Base-by-base conservation (phyloP, 2,329 filamentous ascomycete genomes). In the Claviceps monticola region DNA sequence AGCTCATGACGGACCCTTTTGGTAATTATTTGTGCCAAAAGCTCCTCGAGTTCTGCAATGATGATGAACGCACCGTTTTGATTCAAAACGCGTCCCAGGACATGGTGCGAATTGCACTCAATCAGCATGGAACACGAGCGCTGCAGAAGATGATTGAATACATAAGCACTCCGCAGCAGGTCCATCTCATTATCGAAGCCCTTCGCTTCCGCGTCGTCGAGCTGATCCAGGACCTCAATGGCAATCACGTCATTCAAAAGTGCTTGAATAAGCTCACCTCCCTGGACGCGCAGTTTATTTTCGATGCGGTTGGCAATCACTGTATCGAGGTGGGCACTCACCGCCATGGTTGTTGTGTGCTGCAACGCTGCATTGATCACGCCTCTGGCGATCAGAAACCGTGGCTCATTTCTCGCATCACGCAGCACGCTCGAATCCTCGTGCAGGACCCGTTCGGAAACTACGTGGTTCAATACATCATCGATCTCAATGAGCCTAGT, bases 81-180 rank as follows among this genome's bases (percentile, higher is more conserved):
- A 94, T 98, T 60, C 83, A 90, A 68, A 95, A 95, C 60, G 89
- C 93, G 42, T 82, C 88, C 17, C 78, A 83, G 50, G 83, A 91
- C 56, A 87, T 98, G 75, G 88, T 95, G 23, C 84, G 84, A 60
- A 96, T 98, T 63, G 93, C 93, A 26, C 74, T 97, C 54, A 97
- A 98, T 70, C 91, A 96, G 71, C 93, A 98, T 66, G 93, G 93
- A 59, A 98, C 93, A 54, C 83, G 93, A 51, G 93, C 93, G 56
- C 73, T 98, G 54, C 93, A 98, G 73, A 98, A 97, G 78, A 98
- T 98, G 93, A 98, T 98, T 58, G 93, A 98, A 70, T 94, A 88
- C 66, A 87, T 98, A 62, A 86, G 84, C 50, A 94, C 88, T 26
- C 77, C 82, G 3, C 82, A 86, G 62, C 93, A 98, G 70, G 86